Conservation (phyloP, 164 flowering plant species). For the Umbellularia californica region DNA sequence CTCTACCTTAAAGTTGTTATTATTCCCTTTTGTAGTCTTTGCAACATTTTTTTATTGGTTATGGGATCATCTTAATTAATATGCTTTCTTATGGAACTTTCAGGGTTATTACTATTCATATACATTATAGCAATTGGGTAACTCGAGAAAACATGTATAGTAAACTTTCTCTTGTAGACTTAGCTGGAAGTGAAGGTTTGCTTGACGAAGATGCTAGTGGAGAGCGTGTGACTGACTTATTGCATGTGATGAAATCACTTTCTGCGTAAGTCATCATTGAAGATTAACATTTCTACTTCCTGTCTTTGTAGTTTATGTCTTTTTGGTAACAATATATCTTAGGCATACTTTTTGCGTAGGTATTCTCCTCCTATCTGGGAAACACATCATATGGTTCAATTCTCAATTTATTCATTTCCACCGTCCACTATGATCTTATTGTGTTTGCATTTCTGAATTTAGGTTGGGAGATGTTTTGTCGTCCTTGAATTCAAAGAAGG, state of each 20-base stretch:
- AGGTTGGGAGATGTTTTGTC: constrained; percentile 94
- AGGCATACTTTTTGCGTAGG: background rate
- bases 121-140: constrained; percentile 63
- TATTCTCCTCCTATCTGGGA: background rate
- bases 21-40: too few species aligned
- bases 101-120: constrained; percentile 83
- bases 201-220: constrained; percentile 65
- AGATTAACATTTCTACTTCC: background rate
- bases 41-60: too few species aligned
- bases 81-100: background rate
- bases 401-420: background rate
- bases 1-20: background rate
- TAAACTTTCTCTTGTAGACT: constrained; percentile 92
- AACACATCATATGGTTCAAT: background rate
- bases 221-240: constrained; percentile 76
- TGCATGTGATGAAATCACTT: constrained; percentile 90
- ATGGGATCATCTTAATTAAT: background rate
- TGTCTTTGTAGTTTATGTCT: background rate
- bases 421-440: background rate
- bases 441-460: constrained; percentile 7
- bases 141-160: constrained; percentile 71
- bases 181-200: constrained; percentile 90
- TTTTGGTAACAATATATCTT: background rate
- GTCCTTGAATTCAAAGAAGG: constrained; percentile 80
- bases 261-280: constrained; percentile 67